A percentile compares a stretch with the other conserved stretches of the same genome.
Conservation (phyloP, 306 rosid species). For the Astragalus glycyphyllos region DNA sequence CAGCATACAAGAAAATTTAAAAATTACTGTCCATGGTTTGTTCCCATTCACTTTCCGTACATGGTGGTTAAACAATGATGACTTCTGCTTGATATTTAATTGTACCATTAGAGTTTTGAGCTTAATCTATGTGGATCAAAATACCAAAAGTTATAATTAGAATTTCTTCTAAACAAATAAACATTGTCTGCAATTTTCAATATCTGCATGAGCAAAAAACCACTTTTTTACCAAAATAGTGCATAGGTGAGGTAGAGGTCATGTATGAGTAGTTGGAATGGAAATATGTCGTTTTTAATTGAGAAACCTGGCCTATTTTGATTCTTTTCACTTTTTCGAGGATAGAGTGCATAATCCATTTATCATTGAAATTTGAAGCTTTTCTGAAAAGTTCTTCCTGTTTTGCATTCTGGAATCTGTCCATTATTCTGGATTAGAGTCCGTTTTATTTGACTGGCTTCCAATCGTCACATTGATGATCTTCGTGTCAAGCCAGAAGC, state of each 20-base stretch:
- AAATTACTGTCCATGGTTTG: conserved; percentile 83
- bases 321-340: conserved; percentile 1
- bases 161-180: conserved; percentile 20
- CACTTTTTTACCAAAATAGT: neutral
- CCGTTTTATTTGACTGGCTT: conserved; percentile 31
- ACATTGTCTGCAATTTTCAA: conserved; percentile 34
- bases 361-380: conserved; percentile 9
- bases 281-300: conserved; percentile 5
- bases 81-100: conserved; percentile 43
- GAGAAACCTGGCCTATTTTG: conserved; percentile 21
- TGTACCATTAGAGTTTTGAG: conserved; percentile 41
- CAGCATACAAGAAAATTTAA: conserved; percentile 94
- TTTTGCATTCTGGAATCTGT: conserved; percentile 33
- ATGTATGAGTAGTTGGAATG: conserved; percentile 21
- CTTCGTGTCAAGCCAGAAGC: conserved; percentile 15
- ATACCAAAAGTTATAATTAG: conserved; percentile 9
- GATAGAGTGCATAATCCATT: conserved; percentile 13
- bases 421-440: conserved; percentile 1
- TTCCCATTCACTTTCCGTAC: conserved; percentile 37
- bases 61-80: conserved; percentile 34
- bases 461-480: conserved; percentile 17
- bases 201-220: neutral
- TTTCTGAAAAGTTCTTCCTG: conserved; percentile 13
- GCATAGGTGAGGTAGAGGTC: conserved; percentile 21
- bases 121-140: conserved; percentile 40